Percentiles rank a stretch among this genome's conserved stretches.
These are phyloP conservation scores for Vitis hybrid DNA, from an alignment of 177 flowering plant genomes.

Conservation along the genomic window DNA sequence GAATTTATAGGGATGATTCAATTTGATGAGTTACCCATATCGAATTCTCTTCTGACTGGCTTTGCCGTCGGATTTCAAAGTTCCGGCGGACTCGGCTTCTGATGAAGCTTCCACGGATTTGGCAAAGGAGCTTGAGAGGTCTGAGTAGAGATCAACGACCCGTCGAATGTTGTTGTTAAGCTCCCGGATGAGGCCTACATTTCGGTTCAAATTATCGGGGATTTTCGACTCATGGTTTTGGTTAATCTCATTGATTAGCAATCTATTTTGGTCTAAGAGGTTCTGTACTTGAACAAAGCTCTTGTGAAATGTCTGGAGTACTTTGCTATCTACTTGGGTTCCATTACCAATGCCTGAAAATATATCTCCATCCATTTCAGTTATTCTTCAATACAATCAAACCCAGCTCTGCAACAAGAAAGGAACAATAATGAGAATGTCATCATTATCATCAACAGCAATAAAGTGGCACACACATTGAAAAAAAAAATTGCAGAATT, in stretches of 20 bases:
- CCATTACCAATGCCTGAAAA: constrained; percentile 49
- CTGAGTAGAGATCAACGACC: constrained; percentile 68
- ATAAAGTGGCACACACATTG: too few species aligned
- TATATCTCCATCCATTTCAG: constrained; percentile 66
- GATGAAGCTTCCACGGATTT: constrained; percentile 58
- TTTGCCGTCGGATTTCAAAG: constrained; percentile 49
- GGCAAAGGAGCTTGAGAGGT: constrained; percentile 55
- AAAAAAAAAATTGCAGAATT: background rate
- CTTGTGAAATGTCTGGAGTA: constrained; percentile 63
- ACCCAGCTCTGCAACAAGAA: constrained; percentile 21
- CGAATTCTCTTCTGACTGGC: constrained; percentile 54
- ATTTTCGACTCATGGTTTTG: constrained; percentile 74
- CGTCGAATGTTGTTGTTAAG: constrained; percentile 65
- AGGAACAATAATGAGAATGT: background rate
- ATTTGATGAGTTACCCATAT: constrained; percentile 32
- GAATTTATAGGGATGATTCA: background rate
- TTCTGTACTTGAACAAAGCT: constrained; percentile 68
- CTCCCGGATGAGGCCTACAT: constrained; percentile 72
- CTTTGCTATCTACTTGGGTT: constrained; percentile 45
- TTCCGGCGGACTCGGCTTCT: constrained; percentile 55
- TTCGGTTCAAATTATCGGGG: constrained; percentile 62
- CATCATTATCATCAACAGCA: too few species aligned
- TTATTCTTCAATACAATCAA: constrained; percentile 15
- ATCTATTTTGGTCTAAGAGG: constrained; percentile 71
- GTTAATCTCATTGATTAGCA: constrained; percentile 74